Base-by-base conservation (phyloP, 495 filamentous ascomycete genomes). In the Hypomontagnella submonticulosa region DNA sequence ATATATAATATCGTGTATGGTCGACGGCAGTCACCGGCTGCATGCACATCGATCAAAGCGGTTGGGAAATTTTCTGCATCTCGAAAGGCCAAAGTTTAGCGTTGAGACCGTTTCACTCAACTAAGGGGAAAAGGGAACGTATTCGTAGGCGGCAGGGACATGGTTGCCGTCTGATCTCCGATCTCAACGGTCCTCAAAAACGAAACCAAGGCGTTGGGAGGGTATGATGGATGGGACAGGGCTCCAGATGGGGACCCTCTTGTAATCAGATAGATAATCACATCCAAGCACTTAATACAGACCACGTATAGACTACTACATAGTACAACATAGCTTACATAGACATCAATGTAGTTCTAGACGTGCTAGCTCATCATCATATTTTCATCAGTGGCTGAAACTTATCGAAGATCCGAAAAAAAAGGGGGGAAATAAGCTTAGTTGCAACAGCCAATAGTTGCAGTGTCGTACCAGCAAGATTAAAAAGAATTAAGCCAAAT, bases 41-140 rank as follows among this genome's bases (percentile, higher is more conserved):
- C 55, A 68, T 68, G 65, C 65, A 63, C 42, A 33, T 59, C 36
- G 65, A 68, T 63, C 19, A 63, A 68, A 59, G 20, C 50, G 59
- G 55, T 23, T 52, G 36, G 1, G 15, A 48, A 27, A 38, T 42
- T 54, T 16, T 16, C 55, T 68, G 59, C 55, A 60, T 54, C n/a
- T 54, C 8, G 33, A 13, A 50, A 49, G 20, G 9, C 18, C 47
- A 43, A 55, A 40, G 20, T 58, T 5, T 63, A 57, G 50, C 48
- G 16, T 41, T 20, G 40, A 48, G 48, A 54, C 9, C 13, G 41
- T 59, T 46, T 47, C n/a, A 44, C 36, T 49, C 16, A 50, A 56
- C 37, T 15, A 38, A n/a, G 34, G 7, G 33, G 11, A 10, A 4
- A 16, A 8, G 15, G 11, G 10, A 36, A 11, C 30, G 11, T 16